Evolutionary conservation across 768 basidiomycete genomes (phyloP), one percentile per base, ranked within the genome.

Genomic region (Boletus pseudo-olivaceus): DNA sequence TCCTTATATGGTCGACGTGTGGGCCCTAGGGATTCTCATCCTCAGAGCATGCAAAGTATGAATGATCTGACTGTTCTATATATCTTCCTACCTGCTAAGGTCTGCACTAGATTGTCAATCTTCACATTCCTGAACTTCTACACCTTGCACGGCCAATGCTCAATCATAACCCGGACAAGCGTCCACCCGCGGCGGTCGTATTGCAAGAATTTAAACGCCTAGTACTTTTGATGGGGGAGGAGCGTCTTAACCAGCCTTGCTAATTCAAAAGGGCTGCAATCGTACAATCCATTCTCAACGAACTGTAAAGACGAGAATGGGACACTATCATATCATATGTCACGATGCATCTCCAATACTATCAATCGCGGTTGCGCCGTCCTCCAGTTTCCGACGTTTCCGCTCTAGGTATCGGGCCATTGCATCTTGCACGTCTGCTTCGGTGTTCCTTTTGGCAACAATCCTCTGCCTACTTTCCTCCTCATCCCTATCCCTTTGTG

Each of bases 371-470:
- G 19, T 23, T 14, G 40, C 27, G 17, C 27, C 47, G 51, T 77
- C 71, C 62, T 92, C 90, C 65, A 92, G 55, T 62, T 81, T 88
- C 67, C 80, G 82, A 47, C 87, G 82, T 74, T 97, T 97, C 62
- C 94, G 76, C 65, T 85, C 83, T 45, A 88, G 65, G 64, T 88
- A 93, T 49, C 92, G 79, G 55, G 85, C 81, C 49, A 80, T 80
- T 14, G 90, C 91, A 65, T 79, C 85, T 69, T 85, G 78, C 35
- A 95, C 81, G 49, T 84, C 82, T n/a, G 70, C 70, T 35, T 89
- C 85, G 27, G 80, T 85, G 66, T 95, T 96, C 55, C 92, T 80
- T 67, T 84, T 88, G 49, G 81, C 75, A 26, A 91, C 79, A 34
- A 81, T 76, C 55, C 87, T 79, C 64, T 83, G 83, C 35, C 79